Evolutionary conservation across 441 rosid species (phyloP), one percentile per base, ranked within the genome.

Genomic region (Macaranga tanarius): DNA sequence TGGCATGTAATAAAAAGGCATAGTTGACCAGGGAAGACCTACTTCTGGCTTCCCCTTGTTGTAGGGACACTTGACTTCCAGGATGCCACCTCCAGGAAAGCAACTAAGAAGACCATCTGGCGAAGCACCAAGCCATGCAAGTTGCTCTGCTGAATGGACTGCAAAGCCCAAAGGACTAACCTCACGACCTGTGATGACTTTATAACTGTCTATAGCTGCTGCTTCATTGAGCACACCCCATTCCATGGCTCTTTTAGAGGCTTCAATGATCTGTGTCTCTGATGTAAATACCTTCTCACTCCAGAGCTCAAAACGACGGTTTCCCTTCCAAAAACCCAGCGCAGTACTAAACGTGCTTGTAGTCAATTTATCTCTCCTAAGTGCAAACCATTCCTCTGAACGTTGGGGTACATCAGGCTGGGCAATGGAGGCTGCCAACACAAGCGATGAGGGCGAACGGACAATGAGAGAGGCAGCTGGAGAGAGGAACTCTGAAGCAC

Each of bases 1-100:
- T 72, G 98, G 99, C 97, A 92, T 91, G 85, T 92, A 92, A 73
- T 95, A 92, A 83, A 88, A 95, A 0, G 99, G 99, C 75, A 92
- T 73, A 11, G 84, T 81, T 26, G 89, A 81, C 99, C 99, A 95
- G 0, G 98, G 99, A 65, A 86, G 82, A 34, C 87, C 97, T 20
- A 61, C 75, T 45, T 95, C 96, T 0, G 98, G 96, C 71, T 88
- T 92, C 69, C 98, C 99, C 83, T 90, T 95, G 86, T 95, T 95
- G 78, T 83, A 92, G 0, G 99, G 99, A 57, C 99, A 92, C 69
- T 95, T 92, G 62, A 95, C 98, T 84, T 95, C 99, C 55, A 92
- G 78, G 75, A 95, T 79, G 57, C 99, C 99, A 58, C 88, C 91
- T 42, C 82, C 91, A 0, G 80, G 87, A 78, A 81, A 78, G 76